These are phyloP conservation scores for Plasmodium vivax DNA, from an alignment of 169 alveolate genomes.

Conservation along the genomic window DNA sequence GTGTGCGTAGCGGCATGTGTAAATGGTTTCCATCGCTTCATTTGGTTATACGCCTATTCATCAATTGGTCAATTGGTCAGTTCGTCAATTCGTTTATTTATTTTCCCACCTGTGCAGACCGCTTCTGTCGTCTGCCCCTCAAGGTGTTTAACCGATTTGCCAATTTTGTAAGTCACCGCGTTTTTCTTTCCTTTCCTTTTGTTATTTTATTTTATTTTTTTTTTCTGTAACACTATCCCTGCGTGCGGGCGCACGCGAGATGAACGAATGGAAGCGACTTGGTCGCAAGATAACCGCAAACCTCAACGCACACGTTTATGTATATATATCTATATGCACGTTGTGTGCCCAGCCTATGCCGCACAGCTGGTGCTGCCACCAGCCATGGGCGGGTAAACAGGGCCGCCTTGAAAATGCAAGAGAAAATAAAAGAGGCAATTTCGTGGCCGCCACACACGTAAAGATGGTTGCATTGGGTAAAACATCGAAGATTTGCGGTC, in stretches of 20 bases:
- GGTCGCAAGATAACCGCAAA: not conserved
- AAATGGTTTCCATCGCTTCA: not conserved
- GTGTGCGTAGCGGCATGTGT: not conserved
- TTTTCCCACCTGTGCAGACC: not conserved
- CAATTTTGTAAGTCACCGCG: not conserved
- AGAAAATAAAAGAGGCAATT: not conserved
- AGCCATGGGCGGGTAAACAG: not conserved
- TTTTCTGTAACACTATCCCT: not conserved
- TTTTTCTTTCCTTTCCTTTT: not conserved
- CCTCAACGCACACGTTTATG: not conserved
- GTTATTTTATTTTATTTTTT: not conserved
- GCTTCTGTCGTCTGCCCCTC: not conserved
- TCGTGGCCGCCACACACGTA: not conserved
- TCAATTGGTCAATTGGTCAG: too few species aligned
- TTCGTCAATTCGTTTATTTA: not conserved
- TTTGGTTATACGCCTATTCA: not conserved
- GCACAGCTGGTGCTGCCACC: not conserved
- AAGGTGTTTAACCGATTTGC: not conserved
- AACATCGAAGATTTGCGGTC: not conserved
- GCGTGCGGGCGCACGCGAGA: not conserved
- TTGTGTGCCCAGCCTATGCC: not conserved
- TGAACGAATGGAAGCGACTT: not conserved
- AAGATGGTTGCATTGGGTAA: not conserved
- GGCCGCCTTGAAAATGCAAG: not conserved
- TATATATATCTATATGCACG: not conserved